Base-by-base conservation (phyloP, 2,329 filamentous ascomycete genomes). In the Penicillium sp. region DNA sequence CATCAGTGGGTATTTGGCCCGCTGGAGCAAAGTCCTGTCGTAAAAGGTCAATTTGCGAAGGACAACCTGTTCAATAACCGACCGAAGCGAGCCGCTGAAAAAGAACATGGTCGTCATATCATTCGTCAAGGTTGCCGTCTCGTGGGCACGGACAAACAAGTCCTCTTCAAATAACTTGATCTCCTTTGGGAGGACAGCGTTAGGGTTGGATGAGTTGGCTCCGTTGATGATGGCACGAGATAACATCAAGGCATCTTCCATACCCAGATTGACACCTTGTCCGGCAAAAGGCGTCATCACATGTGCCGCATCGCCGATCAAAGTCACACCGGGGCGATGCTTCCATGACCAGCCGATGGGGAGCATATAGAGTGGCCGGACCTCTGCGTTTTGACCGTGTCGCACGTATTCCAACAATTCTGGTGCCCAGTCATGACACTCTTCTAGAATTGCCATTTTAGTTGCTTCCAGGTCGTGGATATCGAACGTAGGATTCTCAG, bases 261-360 rank as follows among this genome's bases (percentile, higher is more conserved):
- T 58, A 3, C 51, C 46, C 41, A 63, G 3, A 33, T 71, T 72
- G 9, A 70, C 65, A 10, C 65, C 63, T 33, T 66, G 63, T 6
- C 67, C 70, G 16, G 67, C 61, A 60, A 72, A 73, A 3, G 67
- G 68, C 3, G 60, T 63, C 69, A 73, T 73, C 6, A 70, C 37
- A 56, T 71, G 69, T 4, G 69, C 66, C 18, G 70, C 64, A 49
- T 73, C 66, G 4, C 70, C 70, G 27, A 69, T 63, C 6, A 72
- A 39, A 4, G 70, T 69, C 1, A 67, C 52, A n/a, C 65, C 63
- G 31, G 64, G 43, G 7, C 52, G 56, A 51, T 68, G 57, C 18
- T 66, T 52, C 67, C 68, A 71, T n/a, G 50, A 40, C 46, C 66
- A 61, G 13, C 61, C 66, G 11, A 66, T 51, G 16, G 69, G 68